These are phyloP conservation scores for Syzygium aromaticum DNA, from an alignment of 345 rosid genomes.

Conservation along the genomic window DNA sequence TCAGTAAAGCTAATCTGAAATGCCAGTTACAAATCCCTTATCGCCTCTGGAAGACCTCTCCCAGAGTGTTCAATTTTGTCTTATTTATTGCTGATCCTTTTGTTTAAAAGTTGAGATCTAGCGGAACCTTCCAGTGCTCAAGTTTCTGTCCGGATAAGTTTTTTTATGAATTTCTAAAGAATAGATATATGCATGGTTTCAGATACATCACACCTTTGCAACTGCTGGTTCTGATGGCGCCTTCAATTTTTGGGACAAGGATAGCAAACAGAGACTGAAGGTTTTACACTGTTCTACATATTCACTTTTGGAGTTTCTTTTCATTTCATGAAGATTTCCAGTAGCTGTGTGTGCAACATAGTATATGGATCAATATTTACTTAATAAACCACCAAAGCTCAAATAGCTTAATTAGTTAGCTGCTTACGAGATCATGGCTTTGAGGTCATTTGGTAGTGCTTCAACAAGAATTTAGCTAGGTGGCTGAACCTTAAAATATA, in stretches of 20 bases:
- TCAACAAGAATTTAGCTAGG: not conserved
- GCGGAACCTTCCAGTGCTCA: not conserved
- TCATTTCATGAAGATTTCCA: not conserved
- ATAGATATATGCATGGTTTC: slow-evolving; percentile 1
- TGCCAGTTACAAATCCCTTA: not conserved
- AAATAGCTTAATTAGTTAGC: not conserved
- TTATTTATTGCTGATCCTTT: not conserved
- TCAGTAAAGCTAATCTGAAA: not conserved
- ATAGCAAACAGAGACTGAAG: slow-evolving; percentile 97
- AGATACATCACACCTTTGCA: slow-evolving; percentile 95
- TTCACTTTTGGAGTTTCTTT: not conserved
- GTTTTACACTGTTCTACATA: slow-evolving; percentile 16
- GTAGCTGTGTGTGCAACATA: not conserved
- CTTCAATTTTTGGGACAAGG: slow-evolving; percentile 99
- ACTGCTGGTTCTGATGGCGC: slow-evolving; percentile 99
- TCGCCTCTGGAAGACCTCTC: not conserved
- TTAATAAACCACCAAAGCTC: not conserved
- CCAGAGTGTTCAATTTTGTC: not conserved
- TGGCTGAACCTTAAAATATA: not conserved
- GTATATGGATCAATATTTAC: not conserved
- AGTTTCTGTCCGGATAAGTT: not conserved
- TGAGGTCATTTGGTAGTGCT: not conserved
- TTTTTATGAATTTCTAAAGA: not conserved
- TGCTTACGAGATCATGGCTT: not conserved
- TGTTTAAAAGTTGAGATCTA: not conserved